These are phyloP conservation scores for Maudiozyma humilis DNA, from an alignment of 1,139 yeast genomes.

Conservation along the genomic window DNA sequence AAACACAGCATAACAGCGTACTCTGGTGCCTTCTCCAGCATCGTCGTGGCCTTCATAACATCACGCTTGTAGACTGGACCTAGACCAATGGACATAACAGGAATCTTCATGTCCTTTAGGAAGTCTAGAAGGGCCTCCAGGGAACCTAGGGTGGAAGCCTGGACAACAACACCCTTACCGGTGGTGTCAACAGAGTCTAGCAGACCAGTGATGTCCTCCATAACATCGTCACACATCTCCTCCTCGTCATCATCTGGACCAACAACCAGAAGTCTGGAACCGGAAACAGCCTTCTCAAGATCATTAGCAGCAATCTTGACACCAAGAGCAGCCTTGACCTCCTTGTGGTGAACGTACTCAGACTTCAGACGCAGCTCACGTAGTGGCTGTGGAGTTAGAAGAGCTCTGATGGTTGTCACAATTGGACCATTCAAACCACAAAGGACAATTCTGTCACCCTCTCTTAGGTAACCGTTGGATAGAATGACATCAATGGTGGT, in stretches of 20 bases:
- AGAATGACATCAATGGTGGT: constrained; percentile 95
- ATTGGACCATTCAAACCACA: constrained; percentile 99
- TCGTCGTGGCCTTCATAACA: constrained; percentile 93
- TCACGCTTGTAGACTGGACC: constrained; percentile 98
- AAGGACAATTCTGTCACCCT: constrained; percentile 89
- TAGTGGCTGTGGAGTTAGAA: constrained; percentile 94
- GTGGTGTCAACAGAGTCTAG: constrained; percentile 89
- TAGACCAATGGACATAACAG: constrained; percentile 94
- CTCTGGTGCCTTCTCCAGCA: constrained; percentile 95
- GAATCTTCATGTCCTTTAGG: constrained; percentile 97
- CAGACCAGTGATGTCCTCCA: constrained; percentile 95
- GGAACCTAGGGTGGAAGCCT: constrained; percentile 96
- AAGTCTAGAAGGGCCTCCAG: constrained; percentile 93
- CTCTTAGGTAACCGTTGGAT: constrained; percentile 87
- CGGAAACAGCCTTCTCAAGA: constrained; percentile 97
- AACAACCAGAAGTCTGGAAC: constrained; percentile 89
- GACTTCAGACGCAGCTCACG: constrained; percentile 94
- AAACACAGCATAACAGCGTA: constrained; percentile 95
- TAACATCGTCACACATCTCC: constrained; percentile 93
- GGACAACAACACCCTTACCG: constrained; percentile 96
- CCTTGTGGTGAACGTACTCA: constrained; percentile 90
- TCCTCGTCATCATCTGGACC: constrained; percentile 98
- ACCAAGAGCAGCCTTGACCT: constrained; percentile 98
- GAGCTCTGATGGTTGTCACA: constrained; percentile 92
- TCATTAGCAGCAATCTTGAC: constrained; percentile 97